Evolutionary conservation across 106 monocot species (phyloP).

Genomic region (Allium cepa): DNA sequence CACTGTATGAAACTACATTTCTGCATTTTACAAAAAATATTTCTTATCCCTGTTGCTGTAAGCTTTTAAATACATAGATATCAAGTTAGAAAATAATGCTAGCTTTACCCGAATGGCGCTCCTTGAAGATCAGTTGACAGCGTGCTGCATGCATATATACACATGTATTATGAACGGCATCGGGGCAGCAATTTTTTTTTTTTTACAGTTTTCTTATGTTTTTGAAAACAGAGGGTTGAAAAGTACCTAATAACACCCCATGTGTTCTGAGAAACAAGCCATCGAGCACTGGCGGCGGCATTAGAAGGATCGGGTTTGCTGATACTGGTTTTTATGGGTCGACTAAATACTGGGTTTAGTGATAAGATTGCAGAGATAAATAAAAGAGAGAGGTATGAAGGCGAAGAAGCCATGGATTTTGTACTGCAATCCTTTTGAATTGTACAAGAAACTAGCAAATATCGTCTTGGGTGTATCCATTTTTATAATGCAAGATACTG

Average conservation of each 20-base stretch:
- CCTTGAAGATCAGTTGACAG: conserved; percentile 64
- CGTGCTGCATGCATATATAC: conserved; percentile 37
- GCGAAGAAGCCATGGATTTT: conserved; percentile 5
- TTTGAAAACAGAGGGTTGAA: neutral
- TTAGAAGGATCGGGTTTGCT: conserved; percentile 58
- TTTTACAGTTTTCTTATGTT: neutral
- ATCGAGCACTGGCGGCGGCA: conserved; percentile 72
- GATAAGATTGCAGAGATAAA: conserved; percentile 8
- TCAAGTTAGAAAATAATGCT: neutral
- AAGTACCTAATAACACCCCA: conserved; percentile 85
- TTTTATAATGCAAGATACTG: too few relatives aligned
- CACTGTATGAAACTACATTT: conserved; percentile 95
- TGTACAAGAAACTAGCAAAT: too few relatives aligned
- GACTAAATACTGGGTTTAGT: neutral
- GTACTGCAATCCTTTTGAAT: neutral
- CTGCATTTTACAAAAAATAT: conserved; percentile 17
- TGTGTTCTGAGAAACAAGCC: conserved; percentile 65
- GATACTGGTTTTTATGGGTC: neutral
- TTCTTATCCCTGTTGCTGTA: neutral
- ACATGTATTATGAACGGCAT: neutral
- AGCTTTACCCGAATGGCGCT: conserved; percentile 79
- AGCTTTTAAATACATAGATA: neutral
- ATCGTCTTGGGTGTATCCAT: too few relatives aligned
- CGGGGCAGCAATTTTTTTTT: neutral
- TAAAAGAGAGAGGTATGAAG: neutral